Evolutionary conservation across 179 eudicot genomes (phyloP).

Genomic region (Pouteria campechiana): DNA sequence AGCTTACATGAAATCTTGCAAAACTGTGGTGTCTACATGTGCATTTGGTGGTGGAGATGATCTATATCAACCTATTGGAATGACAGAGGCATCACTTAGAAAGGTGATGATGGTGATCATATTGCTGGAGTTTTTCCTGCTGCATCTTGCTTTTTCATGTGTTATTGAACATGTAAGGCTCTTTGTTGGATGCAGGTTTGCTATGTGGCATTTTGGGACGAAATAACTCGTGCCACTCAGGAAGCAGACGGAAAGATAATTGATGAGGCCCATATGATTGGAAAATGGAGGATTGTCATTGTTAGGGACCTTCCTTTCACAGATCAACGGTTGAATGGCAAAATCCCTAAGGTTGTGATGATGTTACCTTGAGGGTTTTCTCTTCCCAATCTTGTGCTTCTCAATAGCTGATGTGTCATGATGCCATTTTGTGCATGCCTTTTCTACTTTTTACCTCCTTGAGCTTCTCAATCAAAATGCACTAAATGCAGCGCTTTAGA

Average conservation of each 20-base stretch:
- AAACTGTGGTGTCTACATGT: slow-evolving; percentile 92
- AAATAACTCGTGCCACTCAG: slow-evolving; percentile 70
- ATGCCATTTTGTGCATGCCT: no score
- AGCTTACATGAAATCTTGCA: slow-evolving; percentile 58
- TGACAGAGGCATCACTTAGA: slow-evolving; percentile 63
- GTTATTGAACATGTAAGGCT: not conserved
- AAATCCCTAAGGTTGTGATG: slow-evolving; percentile 88
- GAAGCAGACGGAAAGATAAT: slow-evolving; percentile 50
- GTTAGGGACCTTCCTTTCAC: slow-evolving; percentile 70
- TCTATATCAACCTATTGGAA: slow-evolving; percentile 98
- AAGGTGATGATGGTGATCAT: slow-evolving; percentile 54
- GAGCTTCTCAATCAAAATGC: no score
- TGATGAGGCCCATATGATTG: slow-evolving; percentile 53
- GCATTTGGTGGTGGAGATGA: slow-evolving; percentile 98
- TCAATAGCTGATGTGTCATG: no score
- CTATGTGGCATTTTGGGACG: slow-evolving; percentile 99
- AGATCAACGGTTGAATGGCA: slow-evolving; percentile 92
- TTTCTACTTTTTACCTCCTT: no score
- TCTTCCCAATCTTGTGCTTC: no score
- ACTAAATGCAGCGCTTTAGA: no score
- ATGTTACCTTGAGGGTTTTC: no score
- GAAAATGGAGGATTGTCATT: slow-evolving; percentile 81
- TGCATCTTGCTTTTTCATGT: not conserved
- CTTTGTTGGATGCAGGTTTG: slow-evolving; percentile 52
- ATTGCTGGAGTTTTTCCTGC: no score